Conservation (phyloP, 2,329 filamentous ascomycete species). For the Cladorrhinum sp. region DNA sequence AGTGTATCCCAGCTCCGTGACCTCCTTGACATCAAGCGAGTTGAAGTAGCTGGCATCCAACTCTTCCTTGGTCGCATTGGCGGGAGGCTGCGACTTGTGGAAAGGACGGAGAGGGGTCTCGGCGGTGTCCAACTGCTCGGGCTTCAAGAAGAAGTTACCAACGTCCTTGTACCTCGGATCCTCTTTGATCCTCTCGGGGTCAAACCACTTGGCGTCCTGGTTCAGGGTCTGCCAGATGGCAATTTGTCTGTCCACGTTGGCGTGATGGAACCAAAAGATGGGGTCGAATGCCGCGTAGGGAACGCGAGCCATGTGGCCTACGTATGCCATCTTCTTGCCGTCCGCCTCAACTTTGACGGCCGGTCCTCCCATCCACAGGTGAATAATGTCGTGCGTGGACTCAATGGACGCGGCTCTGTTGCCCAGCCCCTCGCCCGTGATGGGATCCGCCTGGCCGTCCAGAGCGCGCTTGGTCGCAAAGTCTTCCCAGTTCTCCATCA, state of each 20-base stretch:
- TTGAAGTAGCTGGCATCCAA: neutral
- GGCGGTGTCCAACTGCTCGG: neutral
- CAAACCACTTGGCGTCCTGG: slow-evolving; percentile 5
- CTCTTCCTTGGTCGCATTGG: neutral
- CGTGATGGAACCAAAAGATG: slow-evolving; percentile 13
- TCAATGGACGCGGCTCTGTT: slow-evolving; percentile 5
- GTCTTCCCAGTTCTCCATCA: neutral
- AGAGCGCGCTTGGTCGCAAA: neutral
- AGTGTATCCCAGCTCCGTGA: neutral
- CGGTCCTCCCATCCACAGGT: slow-evolving; percentile 6
- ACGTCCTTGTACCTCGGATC: neutral
- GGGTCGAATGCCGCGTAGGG: slow-evolving; percentile 11
- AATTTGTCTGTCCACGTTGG: slow-evolving; percentile 11
- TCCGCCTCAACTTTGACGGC: neutral
- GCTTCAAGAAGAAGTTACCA: neutral
- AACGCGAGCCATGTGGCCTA: slow-evolving; percentile 9
- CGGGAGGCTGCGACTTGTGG: neutral
- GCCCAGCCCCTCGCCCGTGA: neutral
- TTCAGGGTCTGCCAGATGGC: slow-evolving; percentile 10
- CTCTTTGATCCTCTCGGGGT: neutral
- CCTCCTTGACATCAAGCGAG: slow-evolving; percentile 1
- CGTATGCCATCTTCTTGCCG: neutral
- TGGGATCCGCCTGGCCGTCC: too few relatives aligned
- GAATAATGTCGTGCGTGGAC: slow-evolving; percentile 10
- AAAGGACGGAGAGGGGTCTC: neutral